Percentiles rank a stretch among this genome's conserved stretches.
Evolutionary conservation across 129 eudicot genomes (phyloP).

Genomic region (Rutidosis leptorrhynchoides): DNA sequence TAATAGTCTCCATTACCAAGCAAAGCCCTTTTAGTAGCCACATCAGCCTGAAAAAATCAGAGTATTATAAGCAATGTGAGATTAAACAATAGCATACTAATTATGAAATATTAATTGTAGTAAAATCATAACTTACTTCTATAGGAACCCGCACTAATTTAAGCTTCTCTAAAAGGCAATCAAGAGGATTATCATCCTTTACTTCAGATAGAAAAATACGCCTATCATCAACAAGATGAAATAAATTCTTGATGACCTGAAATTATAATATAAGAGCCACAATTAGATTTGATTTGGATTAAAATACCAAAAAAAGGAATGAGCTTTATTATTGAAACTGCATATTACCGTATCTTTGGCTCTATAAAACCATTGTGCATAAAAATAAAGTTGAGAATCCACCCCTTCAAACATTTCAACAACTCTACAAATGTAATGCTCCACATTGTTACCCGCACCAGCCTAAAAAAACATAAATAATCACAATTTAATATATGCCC

Average conservation of each 20-base stretch:
- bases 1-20: constrained; percentile 49
- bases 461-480: constrained; percentile 36
- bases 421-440: constrained; percentile 56
- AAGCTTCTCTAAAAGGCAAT: constrained; percentile 59
- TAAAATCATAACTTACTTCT: constrained; percentile 40
- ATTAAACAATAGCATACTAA: constrained; percentile 28
- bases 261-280: not conserved
- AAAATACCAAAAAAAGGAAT: not conserved
- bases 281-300: not conserved
- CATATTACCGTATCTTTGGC: constrained; percentile 67
- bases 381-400: constrained; percentile 46
- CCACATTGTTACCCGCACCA: constrained; percentile 47
- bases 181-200: constrained; percentile 73
- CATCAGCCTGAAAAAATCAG: constrained; percentile 62
- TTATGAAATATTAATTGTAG: not conserved
- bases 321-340: not conserved
- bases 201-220: constrained; percentile 64
- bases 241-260: constrained; percentile 50
- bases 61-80: constrained; percentile 19
- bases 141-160: constrained; percentile 43
- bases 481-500: not conserved
- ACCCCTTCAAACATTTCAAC: constrained; percentile 71
- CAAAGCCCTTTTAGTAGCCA: constrained; percentile 22
- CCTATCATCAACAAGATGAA: constrained; percentile 44
- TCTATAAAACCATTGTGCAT: constrained; percentile 83